Conservation (phyloP, 306 rosid species). For the Prunus dulcis region DNA sequence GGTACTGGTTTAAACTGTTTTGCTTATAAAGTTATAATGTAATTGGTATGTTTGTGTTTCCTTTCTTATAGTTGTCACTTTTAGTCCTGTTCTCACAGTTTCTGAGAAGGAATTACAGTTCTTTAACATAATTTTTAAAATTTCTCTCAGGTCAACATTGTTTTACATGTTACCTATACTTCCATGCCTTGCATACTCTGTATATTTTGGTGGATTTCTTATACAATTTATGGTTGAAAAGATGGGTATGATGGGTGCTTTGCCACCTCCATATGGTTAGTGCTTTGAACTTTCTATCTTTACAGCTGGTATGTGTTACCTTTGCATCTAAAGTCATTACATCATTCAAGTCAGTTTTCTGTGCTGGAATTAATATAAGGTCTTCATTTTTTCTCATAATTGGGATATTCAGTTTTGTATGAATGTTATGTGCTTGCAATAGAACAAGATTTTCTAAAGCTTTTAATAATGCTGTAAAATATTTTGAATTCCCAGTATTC, state of each 20-base stretch:
- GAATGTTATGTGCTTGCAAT: background rate
- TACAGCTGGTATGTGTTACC: background rate
- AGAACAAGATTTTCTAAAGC: background rate
- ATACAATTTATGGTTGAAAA: slow-evolving; percentile 82
- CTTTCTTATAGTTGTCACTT: background rate
- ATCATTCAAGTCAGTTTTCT: background rate
- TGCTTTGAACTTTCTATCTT: slow-evolving; percentile 15
- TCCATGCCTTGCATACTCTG: slow-evolving; percentile 74
- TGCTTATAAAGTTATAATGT: slow-evolving; percentile 5
- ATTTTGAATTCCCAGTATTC: background rate
- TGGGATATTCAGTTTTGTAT: background rate
- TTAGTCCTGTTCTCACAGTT: slow-evolving; percentile 5
- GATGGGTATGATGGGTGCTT: slow-evolving; percentile 99
- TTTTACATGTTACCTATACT: slow-evolving; percentile 70
- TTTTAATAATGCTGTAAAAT: background rate
- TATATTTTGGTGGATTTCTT: slow-evolving; percentile 90
- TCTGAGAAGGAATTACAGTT: background rate
- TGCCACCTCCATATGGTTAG: slow-evolving; percentile 93
- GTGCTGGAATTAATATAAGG: background rate
- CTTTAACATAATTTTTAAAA: slow-evolving; percentile 3
- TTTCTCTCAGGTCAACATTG: slow-evolving; percentile 62
- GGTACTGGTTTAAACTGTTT: slow-evolving; percentile 43
- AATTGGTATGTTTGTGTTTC: background rate
- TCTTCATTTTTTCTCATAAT: background rate
- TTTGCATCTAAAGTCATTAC: background rate